phyloP scores from a whole-genome alignment of 352 stramenopile species.

The Pythium insidiosum region DNA sequence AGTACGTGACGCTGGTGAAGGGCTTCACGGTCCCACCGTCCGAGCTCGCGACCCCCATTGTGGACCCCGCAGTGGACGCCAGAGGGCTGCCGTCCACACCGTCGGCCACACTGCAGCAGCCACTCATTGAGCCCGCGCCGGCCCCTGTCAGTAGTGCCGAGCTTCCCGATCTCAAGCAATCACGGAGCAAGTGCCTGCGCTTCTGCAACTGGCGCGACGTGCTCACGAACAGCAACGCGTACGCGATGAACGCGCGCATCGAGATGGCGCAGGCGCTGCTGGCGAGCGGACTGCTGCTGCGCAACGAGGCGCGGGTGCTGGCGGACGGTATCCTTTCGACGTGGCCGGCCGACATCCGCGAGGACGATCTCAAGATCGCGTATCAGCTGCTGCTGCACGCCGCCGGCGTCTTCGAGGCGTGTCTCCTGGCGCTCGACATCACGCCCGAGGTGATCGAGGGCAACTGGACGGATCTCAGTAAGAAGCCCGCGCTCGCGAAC shows the following conservation, averaged over 20 bases:
- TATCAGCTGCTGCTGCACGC: slow-evolving; percentile 60
- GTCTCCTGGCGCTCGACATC: slow-evolving; percentile 31
- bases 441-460: slow-evolving; percentile 23
- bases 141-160: too few relatives aligned
- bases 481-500: not conserved
- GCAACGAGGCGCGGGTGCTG: slow-evolving; percentile 31
- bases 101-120: slow-evolving; percentile 21
- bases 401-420: slow-evolving; percentile 40
- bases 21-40: slow-evolving; percentile 32
- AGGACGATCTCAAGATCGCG: slow-evolving; percentile 59
- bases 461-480: slow-evolving; percentile 19
- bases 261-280: slow-evolving; percentile 49
- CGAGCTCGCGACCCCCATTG: slow-evolving; percentile 5
- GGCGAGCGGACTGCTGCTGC: slow-evolving; percentile 29
- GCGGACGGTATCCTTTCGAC: slow-evolving; percentile 31
- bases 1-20: slow-evolving; percentile 52
- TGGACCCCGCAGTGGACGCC: slow-evolving; percentile 1
- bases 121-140: slow-evolving; percentile 22
- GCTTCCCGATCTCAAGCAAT: not conserved
- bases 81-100: slow-evolving; percentile 2
- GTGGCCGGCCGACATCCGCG: slow-evolving; percentile 33
- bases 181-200: slow-evolving; percentile 27
- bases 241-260: slow-evolving; percentile 38
- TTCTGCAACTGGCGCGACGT: slow-evolving; percentile 55
- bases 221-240: slow-evolving; percentile 30